phyloP scores from a whole-genome alignment of 2,329 filamentous ascomycete species.

The Ophioceras dolichostomum region DNA sequence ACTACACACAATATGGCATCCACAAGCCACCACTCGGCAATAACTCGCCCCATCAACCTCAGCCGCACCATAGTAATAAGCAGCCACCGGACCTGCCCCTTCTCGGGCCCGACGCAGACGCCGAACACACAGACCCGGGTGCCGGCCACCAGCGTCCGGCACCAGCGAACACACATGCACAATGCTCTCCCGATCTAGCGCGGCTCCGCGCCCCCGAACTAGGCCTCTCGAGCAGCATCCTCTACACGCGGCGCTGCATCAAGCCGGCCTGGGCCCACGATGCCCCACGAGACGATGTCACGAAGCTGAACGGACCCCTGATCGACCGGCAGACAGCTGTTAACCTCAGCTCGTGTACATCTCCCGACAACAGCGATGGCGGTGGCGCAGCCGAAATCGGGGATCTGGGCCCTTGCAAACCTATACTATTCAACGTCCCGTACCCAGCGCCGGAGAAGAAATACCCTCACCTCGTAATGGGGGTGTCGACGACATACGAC shows the following conservation, averaged over 20 bases:
- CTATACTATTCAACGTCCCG: slow-evolving; percentile 34
- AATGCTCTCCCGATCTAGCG: slow-evolving; percentile 8
- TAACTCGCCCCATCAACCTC: too few species aligned
- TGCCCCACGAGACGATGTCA: slow-evolving; percentile 23
- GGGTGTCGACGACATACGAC: slow-evolving; percentile 39
- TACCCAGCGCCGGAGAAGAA: slow-evolving; percentile 25
- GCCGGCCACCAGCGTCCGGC: background rate
- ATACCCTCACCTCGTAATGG: slow-evolving; percentile 42
- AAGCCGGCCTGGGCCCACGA: slow-evolving; percentile 19
- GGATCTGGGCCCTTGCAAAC: slow-evolving; percentile 22
- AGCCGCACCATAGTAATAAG: too few species aligned
- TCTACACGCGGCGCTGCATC: slow-evolving; percentile 32
- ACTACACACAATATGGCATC: too few species aligned
- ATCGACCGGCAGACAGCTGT: slow-evolving; percentile 18
- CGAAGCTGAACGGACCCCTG: slow-evolving; percentile 23
- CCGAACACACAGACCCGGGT: background rate
- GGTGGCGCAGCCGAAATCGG: slow-evolving; percentile 5
- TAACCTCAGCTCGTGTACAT: slow-evolving; percentile 17
- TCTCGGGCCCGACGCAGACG: too few species aligned
- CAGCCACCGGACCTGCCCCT: too few species aligned
- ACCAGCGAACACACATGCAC: background rate
- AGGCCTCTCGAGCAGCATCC: slow-evolving; percentile 25
- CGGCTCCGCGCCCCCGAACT: slow-evolving; percentile 13
- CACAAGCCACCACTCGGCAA: too few species aligned
- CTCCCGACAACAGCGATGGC: too few species aligned